Evolutionary conservation across 306 rosid genomes (phyloP), one percentile per base, ranked within the genome.

Genomic region (Acacia confusa): DNA sequence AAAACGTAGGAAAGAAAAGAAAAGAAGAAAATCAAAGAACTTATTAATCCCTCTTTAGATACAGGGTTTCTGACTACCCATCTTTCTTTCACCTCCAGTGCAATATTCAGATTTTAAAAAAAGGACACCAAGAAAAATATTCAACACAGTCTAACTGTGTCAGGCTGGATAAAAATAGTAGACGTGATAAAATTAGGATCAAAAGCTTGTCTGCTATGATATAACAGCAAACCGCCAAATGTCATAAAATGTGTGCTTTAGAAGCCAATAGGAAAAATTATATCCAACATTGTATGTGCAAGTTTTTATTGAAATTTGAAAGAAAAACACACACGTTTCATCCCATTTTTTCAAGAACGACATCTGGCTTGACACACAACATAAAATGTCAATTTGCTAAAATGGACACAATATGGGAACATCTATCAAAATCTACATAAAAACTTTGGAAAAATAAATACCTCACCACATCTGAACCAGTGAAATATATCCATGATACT

Each of bases 281-380:
- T 36, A 36, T 36, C 40, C 40, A 36, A 36, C 40, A 36, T 36
- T 36, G 40, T 5, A 36, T 36, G 40, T 36, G 32, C 7, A 69
- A 38, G 9, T 4, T 36, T 20, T 40, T 20, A 69, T n/a, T 38
- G 30, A 38, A 4, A 69, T 69, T 40, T 14, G 9, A 69, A 2
- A 3, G 48, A 3, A 70, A 70, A 70, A 13, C 2, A 3, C 20
- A 70, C 5, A 22, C 24, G 11, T n/a, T 40, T 69, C 0, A 48
- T 76, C 58, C 70, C 55, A 24, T 76, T 52, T 52, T 50, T 52
- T 52, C 58, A 52, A 7, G 17, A 52, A 41, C 15, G 22, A 71
- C 30, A 55, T 36, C 74, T 12, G 20, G 25, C 71, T 32, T 58
- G 52, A 40, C 85, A 74, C 63, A 60, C 40, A 65, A 45, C 66